Base-by-base conservation (phyloP, 1,139 yeast species). In the Groenewaldozyma auringiensis region DNA sequence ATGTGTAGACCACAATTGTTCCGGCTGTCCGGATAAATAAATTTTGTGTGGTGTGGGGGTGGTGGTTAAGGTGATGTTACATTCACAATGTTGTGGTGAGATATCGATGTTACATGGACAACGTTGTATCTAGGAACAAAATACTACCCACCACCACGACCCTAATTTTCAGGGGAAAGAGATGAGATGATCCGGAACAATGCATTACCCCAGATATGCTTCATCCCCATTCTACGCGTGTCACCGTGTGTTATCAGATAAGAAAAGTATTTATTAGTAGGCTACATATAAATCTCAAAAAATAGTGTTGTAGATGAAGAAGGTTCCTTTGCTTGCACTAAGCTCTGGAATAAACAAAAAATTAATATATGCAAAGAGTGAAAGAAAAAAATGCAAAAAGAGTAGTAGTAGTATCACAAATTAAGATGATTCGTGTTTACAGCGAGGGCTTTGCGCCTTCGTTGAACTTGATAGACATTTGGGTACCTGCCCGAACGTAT, bases 401-500 rank as follows among this genome's bases (percentile, higher is more conserved):
- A 25, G 17, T 13, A 17, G 16, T 37, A 35, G 17, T n/a, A 18
- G n/a, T 29, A 33, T 21, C 16, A 37, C n/a, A 40, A 40, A 33
- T 25, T 38, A 27, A n/a, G n/a, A n/a, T n/a, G n/a, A n/a, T n/a
- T n/a, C n/a, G 21, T 27, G 35, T 8, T 49, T 50, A 53, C 43
- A 54, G 38, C 3, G 53, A 51, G 13, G 55, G 46, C 47, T 52
- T 54, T 42, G 51, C 41, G 33, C 47, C 49, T 18, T 41, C 52
- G 32, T 50, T 50, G 56, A 62, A 62, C 52, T 60, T 59, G 47
- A 57, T 48, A 38, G 60, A 56, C 96, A 88, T 88, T 62, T 85
- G 94, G 37, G 79, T 69, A 4, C 96, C 96, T 34, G 60, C 62
- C 18, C 54, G 48, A 9, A 54, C 49, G 55, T 62, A 66, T 33